phyloP scores from a whole-genome alignment of 2,329 filamentous ascomycete species.

The Dothistroma septosporum region DNA sequence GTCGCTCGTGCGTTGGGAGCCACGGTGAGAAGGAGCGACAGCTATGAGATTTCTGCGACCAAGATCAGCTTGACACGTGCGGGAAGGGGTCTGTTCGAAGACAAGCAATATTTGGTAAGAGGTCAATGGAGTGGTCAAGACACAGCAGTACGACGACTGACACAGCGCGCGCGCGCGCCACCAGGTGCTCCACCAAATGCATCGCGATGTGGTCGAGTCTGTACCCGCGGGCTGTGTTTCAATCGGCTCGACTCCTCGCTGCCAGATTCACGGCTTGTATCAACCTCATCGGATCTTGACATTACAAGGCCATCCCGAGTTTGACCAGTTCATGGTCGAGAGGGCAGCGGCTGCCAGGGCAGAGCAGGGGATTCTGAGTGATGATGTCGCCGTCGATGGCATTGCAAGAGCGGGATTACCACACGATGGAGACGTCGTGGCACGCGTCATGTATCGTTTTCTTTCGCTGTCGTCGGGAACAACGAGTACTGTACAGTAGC shows the following conservation, averaged over 20 bases:
- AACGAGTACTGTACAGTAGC: no score
- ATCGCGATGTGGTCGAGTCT: not conserved
- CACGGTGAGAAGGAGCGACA: not conserved
- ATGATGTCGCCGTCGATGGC: not conserved
- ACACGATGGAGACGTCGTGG: not conserved
- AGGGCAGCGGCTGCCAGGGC: not conserved
- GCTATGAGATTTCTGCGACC: not conserved
- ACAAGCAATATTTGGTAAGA: not conserved
- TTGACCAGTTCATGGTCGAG: slow-evolving; percentile 1
- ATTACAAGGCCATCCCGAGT: not conserved
- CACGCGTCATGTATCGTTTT: not conserved
- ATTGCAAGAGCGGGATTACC: not conserved
- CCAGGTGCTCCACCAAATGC: not conserved
- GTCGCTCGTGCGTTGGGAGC: not conserved
- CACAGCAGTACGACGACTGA: not conserved
- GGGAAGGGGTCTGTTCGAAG: not conserved
- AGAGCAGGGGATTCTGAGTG: not conserved
- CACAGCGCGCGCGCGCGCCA: not conserved
- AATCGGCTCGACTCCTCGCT: not conserved
- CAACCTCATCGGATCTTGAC: not conserved
- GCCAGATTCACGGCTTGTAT: not conserved
- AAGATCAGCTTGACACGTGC: not conserved
- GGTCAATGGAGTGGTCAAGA: not conserved
- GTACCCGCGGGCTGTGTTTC: not conserved
- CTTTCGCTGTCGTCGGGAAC: not conserved